Conservation (phyloP, 805 yeast species). For the Cyberlindnera mycetangii region DNA sequence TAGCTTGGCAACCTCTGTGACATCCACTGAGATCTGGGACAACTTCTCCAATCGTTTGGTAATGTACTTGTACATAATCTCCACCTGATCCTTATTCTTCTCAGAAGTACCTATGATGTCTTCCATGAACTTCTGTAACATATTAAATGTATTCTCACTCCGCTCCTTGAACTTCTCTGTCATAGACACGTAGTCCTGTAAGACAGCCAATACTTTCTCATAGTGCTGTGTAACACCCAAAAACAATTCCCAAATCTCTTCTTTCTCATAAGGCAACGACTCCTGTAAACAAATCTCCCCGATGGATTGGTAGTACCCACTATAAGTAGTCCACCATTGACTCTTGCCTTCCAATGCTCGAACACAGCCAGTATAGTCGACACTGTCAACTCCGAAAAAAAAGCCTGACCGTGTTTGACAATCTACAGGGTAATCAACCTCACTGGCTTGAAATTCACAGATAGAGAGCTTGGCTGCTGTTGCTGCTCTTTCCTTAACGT, state of each 20-base stretch:
- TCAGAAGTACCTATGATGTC: constrained; percentile 10
- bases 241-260: constrained; percentile 45
- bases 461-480: constrained; percentile 47
- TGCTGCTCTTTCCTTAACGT: constrained; percentile 33
- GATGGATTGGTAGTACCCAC: constrained; percentile 59
- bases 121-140: constrained; percentile 15
- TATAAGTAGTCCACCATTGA: constrained; percentile 74
- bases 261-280: constrained; percentile 49
- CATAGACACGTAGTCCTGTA: constrained; percentile 20
- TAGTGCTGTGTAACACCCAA: constrained; percentile 42
- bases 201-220: constrained; percentile 17
- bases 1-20: constrained; percentile 13
- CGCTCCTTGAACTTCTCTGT: constrained; percentile 20
- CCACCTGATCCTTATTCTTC: constrained; percentile 10
- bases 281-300: constrained; percentile 52
- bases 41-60: constrained; percentile 15
- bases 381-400: constrained; percentile 10
- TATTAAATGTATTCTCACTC: constrained; percentile 12
- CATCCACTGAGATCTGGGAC: constrained; percentile 15
- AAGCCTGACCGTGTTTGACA: constrained; percentile 28
- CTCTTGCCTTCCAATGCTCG: constrained; percentile 39
- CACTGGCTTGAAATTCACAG: constrained; percentile 53
- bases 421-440: constrained; percentile 31
- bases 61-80: constrained; percentile 15
- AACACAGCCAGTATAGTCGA: constrained; percentile 37